Evolutionary conservation across 2,329 filamentous ascomycete species (phyloP).

Genomic region (Thielaviopsis musarum): DNA sequence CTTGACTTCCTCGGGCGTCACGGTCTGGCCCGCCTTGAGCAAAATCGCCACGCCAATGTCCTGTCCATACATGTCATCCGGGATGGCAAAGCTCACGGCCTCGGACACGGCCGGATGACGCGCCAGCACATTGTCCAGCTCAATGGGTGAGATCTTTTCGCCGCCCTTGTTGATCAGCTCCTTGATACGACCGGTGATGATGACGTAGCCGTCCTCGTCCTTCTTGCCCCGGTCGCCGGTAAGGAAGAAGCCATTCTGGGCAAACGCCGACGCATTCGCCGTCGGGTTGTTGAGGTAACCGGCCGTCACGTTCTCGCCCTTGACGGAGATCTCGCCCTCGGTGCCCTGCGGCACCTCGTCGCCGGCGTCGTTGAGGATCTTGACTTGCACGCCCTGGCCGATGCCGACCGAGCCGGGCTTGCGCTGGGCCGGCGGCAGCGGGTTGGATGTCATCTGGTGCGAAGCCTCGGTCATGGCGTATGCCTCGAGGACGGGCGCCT

Average conservation of each 20-base stretch:
- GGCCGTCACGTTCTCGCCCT: slow-evolving; percentile 66
- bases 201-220: slow-evolving; percentile 64
- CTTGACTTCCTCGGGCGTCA: slow-evolving; percentile 44
- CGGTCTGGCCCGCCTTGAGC: slow-evolving; percentile 44
- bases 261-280: slow-evolving; percentile 61
- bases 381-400: slow-evolving; percentile 68
- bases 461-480: slow-evolving; percentile 89
- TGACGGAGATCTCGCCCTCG: slow-evolving; percentile 71
- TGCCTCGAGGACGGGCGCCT: slow-evolving; percentile 70
- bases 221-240: slow-evolving; percentile 75
- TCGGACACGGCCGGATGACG: slow-evolving; percentile 57
- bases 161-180: slow-evolving; percentile 84
- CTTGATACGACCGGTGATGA: slow-evolving; percentile 85
- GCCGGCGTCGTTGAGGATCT: slow-evolving; percentile 55
- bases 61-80: slow-evolving; percentile 70
- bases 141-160: slow-evolving; percentile 79
- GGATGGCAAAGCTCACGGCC: slow-evolving; percentile 69
- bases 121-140: slow-evolving; percentile 70
- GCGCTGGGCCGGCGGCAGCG: slow-evolving; percentile 51
- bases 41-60: slow-evolving; percentile 66
- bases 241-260: slow-evolving; percentile 63
- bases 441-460: slow-evolving; percentile 70
- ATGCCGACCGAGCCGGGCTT: slow-evolving; percentile 71
- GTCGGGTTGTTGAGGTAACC: slow-evolving; percentile 72
- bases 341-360: slow-evolving; percentile 49